Evolutionary conservation across 345 rosid genomes (phyloP), one percentile per base, ranked within the genome.

Genomic region (Pistacia atlantica): DNA sequence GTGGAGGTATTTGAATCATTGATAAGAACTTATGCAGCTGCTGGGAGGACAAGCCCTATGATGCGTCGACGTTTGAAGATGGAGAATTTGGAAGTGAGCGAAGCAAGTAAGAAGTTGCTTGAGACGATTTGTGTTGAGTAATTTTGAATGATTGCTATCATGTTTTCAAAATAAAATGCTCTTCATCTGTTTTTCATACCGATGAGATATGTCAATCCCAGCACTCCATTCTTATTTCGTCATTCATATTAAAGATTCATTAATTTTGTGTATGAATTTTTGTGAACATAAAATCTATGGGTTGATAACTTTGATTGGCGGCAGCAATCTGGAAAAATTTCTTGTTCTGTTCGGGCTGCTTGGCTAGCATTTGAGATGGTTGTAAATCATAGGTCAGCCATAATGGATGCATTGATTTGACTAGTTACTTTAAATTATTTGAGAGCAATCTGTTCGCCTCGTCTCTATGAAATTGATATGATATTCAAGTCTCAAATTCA

Each of bases 11-110:
- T 88, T 60, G 99, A 93, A 72, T 72, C 93, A 54, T 73, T 96
- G 87, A 89, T 96, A 62, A 88, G 98, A 84, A 93, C 97, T 73
- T 96, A 96, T 67, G 94, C 94, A 33, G 97, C 90, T 66, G 93
- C 92, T 17, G 92, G 94, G 79, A 89, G 88, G 88, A 91, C 84
- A 63, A 91, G 86, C 77, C 90, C 88, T 37, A 61, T 73, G 11
- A 83, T 96, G 93, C 87, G 68, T 17, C 85, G 85, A 13, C 83
- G 91, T 16, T 54, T 93, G 83, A 93, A 92, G 93, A 93, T 92
- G 97, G 97, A 93, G 72, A 91, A 91, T 51, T 87, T 92, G 55
- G 92, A 89, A 74, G 81, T 92, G 77, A 81, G 78, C 18, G 89
- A 90, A 56, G 84, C 83, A 0, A 87, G 89, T 71, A 81, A 85